phyloP scores from a whole-genome alignment of 495 filamentous ascomycete species.

The Annulohypoxylon moriforme region DNA sequence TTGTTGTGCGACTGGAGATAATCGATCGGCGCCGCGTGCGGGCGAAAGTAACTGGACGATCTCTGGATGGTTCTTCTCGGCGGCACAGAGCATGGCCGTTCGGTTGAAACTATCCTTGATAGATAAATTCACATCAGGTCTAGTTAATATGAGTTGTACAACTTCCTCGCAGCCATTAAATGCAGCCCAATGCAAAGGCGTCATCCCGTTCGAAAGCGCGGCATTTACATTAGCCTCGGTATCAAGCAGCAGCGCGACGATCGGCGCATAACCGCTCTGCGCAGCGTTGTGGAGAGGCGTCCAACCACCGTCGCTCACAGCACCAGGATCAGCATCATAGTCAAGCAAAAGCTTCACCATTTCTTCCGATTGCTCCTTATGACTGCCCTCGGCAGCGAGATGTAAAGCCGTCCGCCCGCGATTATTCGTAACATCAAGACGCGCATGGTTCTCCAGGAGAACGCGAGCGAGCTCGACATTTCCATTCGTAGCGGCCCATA shows the following conservation, averaged over 20 bases:
- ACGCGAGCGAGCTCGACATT: slow-evolving; percentile 66
- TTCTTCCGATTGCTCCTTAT: slow-evolving; percentile 55
- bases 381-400: slow-evolving; percentile 64
- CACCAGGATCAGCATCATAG: slow-evolving; percentile 64
- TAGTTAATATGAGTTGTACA: slow-evolving; percentile 64
- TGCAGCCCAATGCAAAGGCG: slow-evolving; percentile 71
- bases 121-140: slow-evolving; percentile 58
- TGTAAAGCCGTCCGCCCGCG: slow-evolving; percentile 71
- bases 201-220: slow-evolving; percentile 64
- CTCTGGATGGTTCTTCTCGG: slow-evolving; percentile 67
- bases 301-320: slow-evolving; percentile 70
- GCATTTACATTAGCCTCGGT: slow-evolving; percentile 68
- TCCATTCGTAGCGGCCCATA: slow-evolving; percentile 73
- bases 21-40: slow-evolving; percentile 61
- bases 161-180: slow-evolving; percentile 69
- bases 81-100: slow-evolving; percentile 69
- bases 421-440: slow-evolving; percentile 64
- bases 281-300: slow-evolving; percentile 74
- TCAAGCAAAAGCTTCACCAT: slow-evolving; percentile 67
- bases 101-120: slow-evolving; percentile 70
- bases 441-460: slow-evolving; percentile 62
- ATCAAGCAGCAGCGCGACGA: slow-evolving; percentile 61
- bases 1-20: slow-evolving; percentile 65
- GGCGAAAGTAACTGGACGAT: slow-evolving; percentile 69
- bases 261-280: slow-evolving; percentile 63